Conservation (phyloP, 2,329 filamentous ascomycete genomes). For the Ramularia endophylla region DNA sequence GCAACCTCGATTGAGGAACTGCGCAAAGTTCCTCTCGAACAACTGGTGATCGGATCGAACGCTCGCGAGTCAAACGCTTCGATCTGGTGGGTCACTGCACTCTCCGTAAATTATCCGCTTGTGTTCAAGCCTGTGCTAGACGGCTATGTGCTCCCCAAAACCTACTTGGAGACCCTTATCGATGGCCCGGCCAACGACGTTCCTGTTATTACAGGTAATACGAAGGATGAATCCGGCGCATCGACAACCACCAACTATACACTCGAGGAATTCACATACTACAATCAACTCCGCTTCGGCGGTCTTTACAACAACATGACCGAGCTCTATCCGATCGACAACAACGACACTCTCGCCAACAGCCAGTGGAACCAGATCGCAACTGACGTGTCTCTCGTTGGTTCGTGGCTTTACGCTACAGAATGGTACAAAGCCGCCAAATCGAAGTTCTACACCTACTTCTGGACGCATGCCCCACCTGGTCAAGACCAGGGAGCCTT, state of each 20-base stretch:
- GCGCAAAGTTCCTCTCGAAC: constrained; percentile 2
- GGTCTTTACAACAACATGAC: constrained; percentile 3
- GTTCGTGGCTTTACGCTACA: constrained; percentile 5
- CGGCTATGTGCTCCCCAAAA: constrained; percentile 6
- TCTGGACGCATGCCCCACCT: constrained; percentile 6
- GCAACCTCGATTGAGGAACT: constrained; percentile 8
- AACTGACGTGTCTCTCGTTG: constrained; percentile 5
- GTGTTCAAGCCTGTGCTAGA: constrained; percentile 8
- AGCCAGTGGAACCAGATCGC: constrained; percentile 2
- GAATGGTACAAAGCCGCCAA: constrained; percentile 7
- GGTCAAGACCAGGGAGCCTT: constrained; percentile 4
- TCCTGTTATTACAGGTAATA: constrained; percentile 6
- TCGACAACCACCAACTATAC: constrained; percentile 4
- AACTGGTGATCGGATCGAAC: constrained; percentile 1
- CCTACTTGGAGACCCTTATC: constrained; percentile 5
- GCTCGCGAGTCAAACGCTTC: constrained; percentile 4
- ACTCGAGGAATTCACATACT: constrained; percentile 2
- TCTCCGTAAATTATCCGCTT: constrained; percentile 1
- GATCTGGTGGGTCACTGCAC: constrained; percentile 8
- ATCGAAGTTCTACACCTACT: constrained; percentile 6
- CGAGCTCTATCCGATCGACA: constrained; percentile 3
- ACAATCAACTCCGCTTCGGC: constrained; percentile 5
- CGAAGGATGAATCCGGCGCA: constrained; percentile 7
- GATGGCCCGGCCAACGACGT: constrained; percentile 7
- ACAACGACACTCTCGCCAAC: constrained; percentile 2